Evolutionary conservation across 2,329 filamentous ascomycete species (phyloP).

Genomic region (Paramyrothecium roridum): DNA sequence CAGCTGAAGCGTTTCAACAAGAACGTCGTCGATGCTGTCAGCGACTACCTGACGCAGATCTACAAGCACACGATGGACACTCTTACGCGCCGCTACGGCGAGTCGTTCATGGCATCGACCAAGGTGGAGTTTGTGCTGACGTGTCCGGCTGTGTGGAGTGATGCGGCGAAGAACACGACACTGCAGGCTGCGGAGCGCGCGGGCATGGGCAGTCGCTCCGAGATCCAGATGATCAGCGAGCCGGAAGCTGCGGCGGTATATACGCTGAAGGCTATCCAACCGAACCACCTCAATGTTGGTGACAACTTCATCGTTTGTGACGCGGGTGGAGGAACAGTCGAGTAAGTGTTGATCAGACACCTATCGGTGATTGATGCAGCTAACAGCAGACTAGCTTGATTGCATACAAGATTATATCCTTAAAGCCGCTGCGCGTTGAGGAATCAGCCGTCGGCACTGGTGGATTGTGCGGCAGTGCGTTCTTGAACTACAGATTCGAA

Average conservation of each 20-base stretch:
- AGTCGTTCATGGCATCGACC: constrained; percentile 73
- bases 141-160: constrained; percentile 80
- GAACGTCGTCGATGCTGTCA: constrained; percentile 75
- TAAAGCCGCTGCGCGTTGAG: constrained; percentile 69
- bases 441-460: constrained; percentile 79
- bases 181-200: constrained; percentile 73
- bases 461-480: constrained; percentile 73
- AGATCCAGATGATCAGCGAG: constrained; percentile 77
- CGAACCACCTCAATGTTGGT: constrained; percentile 67
- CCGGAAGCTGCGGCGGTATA: constrained; percentile 79
- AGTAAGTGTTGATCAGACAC: constrained; percentile 40
- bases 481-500: constrained; percentile 78
- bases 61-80: constrained; percentile 78
- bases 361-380: constrained; percentile 1
- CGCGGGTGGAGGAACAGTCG: constrained; percentile 63
- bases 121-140: constrained; percentile 78
- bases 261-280: constrained; percentile 75
- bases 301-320: constrained; percentile 64
- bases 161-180: constrained; percentile 81
- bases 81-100: constrained; percentile 69
- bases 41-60: constrained; percentile 75
- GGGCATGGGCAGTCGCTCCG: constrained; percentile 68
- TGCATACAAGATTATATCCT: constrained; percentile 74
- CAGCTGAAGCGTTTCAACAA: constrained; percentile 73
- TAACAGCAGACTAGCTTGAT: constrained; percentile 52